A percentile compares a stretch with the other conserved stretches of the same genome.
These are phyloP conservation scores for Strobilomyces echinocephalus DNA, from an alignment of 768 basidiomycete species.

Conservation along the genomic window DNA sequence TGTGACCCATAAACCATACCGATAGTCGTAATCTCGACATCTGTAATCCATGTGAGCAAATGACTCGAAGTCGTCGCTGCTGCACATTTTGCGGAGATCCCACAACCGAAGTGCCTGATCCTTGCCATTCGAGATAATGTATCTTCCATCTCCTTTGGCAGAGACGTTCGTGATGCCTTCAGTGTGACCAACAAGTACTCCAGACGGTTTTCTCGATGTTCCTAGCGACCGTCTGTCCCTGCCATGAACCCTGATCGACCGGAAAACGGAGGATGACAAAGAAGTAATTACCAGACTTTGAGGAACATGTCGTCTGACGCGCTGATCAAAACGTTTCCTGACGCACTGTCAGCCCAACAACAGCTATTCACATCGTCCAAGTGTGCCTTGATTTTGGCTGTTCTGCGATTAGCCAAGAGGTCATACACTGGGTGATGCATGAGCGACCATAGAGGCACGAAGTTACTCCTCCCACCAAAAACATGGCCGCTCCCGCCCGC, in stretches of 20 bases:
- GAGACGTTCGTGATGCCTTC: conserved; percentile 95
- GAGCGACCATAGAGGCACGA: not conserved
- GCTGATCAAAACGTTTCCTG: conserved; percentile 91
- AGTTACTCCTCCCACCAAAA: conserved; percentile 46
- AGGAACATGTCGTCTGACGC: conserved; percentile 93
- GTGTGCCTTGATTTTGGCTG: conserved; percentile 86
- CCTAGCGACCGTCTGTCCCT: conserved; percentile 53
- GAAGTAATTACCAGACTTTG: conserved; percentile 80
- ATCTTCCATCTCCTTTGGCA: conserved; percentile 94
- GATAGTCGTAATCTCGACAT: conserved; percentile 68
- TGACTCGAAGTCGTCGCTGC: conserved; percentile 59
- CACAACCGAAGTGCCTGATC: conserved; percentile 89
- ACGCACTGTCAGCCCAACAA: conserved; percentile 91
- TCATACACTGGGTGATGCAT: conserved; percentile 69
- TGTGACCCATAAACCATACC: conserved; percentile 42
- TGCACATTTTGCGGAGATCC: conserved; percentile 92
- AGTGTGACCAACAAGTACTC: conserved; percentile 91
- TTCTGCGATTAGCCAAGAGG: conserved; percentile 69
- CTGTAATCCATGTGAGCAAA: conserved; percentile 51
- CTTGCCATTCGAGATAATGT: conserved; percentile 93
- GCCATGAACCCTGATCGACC: not conserved
- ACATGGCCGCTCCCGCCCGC: conserved; percentile 85
- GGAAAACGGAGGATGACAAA: not conserved
- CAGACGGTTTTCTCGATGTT: conserved; percentile 69
- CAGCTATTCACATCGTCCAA: conserved; percentile 90